These are phyloP conservation scores for Vicia sativa DNA, from an alignment of 306 rosid species.

Conservation along the genomic window DNA sequence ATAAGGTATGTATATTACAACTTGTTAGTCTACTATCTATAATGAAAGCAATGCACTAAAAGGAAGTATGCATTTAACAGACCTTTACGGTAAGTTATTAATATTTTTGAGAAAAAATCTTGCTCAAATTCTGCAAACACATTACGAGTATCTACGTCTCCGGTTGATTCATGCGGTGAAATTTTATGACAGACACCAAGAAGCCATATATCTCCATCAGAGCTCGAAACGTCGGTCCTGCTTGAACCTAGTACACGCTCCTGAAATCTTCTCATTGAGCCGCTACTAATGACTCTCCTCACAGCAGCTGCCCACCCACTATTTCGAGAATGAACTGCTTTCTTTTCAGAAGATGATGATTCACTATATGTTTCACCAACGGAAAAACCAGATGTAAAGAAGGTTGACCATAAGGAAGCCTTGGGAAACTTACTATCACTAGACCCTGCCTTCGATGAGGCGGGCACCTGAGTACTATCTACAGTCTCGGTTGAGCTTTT, in stretches of 20 bases:
- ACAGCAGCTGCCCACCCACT: slow-evolving; percentile 83
- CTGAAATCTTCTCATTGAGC: slow-evolving; percentile 86
- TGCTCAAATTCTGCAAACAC: slow-evolving; percentile 64
- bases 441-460: slow-evolving; percentile 54
- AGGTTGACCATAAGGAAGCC: slow-evolving; percentile 79
- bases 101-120: slow-evolving; percentile 79
- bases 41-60: slow-evolving; percentile 28
- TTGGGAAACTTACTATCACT: slow-evolving; percentile 60
- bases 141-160: slow-evolving; percentile 49
- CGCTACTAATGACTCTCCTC: slow-evolving; percentile 66
- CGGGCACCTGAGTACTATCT: slow-evolving; percentile 55
- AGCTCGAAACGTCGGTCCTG: slow-evolving; percentile 65
- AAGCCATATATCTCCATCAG: slow-evolving; percentile 93
- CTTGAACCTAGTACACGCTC: slow-evolving; percentile 79
- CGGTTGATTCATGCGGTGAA: slow-evolving; percentile 58
- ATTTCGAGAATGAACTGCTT: slow-evolving; percentile 60
- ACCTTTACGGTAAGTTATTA: slow-evolving; percentile 96
- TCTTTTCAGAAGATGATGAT: slow-evolving; percentile 71
- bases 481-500: slow-evolving; percentile 56
- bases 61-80: slow-evolving; percentile 21
- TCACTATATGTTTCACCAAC: slow-evolving; percentile 72
- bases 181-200: slow-evolving; percentile 77
- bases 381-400: slow-evolving; percentile 74
- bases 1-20: slow-evolving; percentile 30
- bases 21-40: slow-evolving; percentile 22